phyloP scores from a whole-genome alignment of 2,329 filamentous ascomycete genomes.

The Diaporthe capsici region DNA sequence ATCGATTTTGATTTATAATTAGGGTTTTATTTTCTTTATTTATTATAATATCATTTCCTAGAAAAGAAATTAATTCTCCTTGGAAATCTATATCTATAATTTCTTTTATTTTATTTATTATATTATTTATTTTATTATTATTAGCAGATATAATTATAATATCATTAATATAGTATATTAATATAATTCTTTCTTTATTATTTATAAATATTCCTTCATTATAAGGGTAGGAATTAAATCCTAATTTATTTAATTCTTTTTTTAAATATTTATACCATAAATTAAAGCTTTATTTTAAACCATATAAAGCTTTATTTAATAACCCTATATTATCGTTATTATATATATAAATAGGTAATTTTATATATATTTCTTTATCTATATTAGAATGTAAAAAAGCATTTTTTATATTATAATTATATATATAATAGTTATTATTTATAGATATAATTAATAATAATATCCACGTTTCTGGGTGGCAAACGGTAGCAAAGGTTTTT shows the following conservation, averaged over 20 bases:
- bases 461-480: no score
- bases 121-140: neutral
- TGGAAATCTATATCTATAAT: neutral
- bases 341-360: neutral
- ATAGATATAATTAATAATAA: no score
- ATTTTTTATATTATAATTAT: no score
- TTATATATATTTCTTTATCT: neutral
- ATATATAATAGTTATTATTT: no score
- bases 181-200: no score
- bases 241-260: neutral
- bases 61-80: neutral
- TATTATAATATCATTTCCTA: neutral
- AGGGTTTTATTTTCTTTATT: neutral
- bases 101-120: neutral
- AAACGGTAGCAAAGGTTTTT: no score
- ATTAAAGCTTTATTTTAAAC: neutral
- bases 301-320: slow-evolving; percentile 11
- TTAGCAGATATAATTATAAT: no score
- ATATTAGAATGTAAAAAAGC: neutral
- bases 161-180: no score
- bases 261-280: slow-evolving; percentile 6
- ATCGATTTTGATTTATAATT: neutral
- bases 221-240: neutral
- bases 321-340: neutral
- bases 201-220: neutral